A percentile compares a stretch with the other conserved stretches of the same genome.
These are phyloP conservation scores for Glutinoglossum americanum DNA, from an alignment of 495 filamentous ascomycete genomes.

Conservation along the genomic window DNA sequence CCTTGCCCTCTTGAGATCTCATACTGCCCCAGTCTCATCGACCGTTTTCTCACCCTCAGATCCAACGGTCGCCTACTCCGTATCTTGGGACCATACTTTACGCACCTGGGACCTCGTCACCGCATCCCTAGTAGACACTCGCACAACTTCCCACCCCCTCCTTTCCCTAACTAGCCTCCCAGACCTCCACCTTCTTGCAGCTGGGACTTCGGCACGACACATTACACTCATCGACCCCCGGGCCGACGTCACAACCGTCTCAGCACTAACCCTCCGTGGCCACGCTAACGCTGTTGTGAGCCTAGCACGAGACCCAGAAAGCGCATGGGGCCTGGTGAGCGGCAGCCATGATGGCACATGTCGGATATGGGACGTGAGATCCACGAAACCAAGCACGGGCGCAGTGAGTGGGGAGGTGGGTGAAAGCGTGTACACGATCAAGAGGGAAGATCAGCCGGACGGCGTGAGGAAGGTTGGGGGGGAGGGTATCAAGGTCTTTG, in stretches of 20 bases:
- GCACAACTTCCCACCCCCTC: conserved; percentile 62
- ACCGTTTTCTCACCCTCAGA: conserved; percentile 70
- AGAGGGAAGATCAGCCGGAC: conserved; percentile 35
- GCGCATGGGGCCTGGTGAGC: conserved; percentile 58
- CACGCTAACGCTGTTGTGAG: conserved; percentile 67
- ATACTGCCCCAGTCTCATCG: conserved; percentile 48
- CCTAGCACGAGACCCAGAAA: conserved; percentile 47
- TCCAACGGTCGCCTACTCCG: conserved; percentile 71
- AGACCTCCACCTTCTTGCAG: conserved; percentile 49
- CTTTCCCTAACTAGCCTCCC: conserved; percentile 50
- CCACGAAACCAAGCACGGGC: conserved; percentile 36
- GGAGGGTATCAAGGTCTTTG: conserved; percentile 77
- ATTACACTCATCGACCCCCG: conserved; percentile 83
- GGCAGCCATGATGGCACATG: conserved; percentile 78
- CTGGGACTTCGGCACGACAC: conserved; percentile 66
- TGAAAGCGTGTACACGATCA: conserved; percentile 61
- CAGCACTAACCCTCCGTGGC: conserved; percentile 71
- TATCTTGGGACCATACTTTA: conserved; percentile 71
- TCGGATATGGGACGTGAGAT: conserved; percentile 78
- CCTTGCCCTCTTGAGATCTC: conserved; percentile 46
- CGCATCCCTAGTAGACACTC: conserved; percentile 43
- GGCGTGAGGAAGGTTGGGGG: conserved; percentile 33
- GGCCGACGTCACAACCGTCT: conserved; percentile 42
- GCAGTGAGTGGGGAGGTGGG: conserved; percentile 38
- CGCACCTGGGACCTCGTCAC: conserved; percentile 84